phyloP scores from a whole-genome alignment of 2,329 filamentous ascomycete genomes.

The Aaosphaeria pasadenensis region DNA sequence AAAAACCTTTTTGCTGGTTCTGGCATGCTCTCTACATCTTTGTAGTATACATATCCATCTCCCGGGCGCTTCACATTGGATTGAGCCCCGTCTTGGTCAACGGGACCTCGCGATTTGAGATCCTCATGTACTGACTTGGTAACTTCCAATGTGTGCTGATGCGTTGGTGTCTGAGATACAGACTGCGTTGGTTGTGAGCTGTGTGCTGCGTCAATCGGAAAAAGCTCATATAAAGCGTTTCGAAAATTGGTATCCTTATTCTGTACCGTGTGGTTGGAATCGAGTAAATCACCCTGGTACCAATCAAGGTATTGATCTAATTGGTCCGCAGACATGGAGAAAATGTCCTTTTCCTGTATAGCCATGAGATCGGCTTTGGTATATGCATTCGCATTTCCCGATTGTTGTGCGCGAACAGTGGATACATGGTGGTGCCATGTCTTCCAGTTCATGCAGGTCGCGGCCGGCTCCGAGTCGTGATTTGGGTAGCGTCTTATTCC shows the following conservation, averaged over 20 bases:
- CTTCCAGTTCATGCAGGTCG: constrained; percentile 67
- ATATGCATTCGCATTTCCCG: constrained; percentile 11
- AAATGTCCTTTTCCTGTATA: constrained; percentile 61
- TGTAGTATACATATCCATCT: constrained; percentile 49
- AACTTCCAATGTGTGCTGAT: constrained; percentile 18
- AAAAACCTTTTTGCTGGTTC: constrained; percentile 48
- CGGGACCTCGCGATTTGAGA: constrained; percentile 38
- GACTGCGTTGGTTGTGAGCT: neutral
- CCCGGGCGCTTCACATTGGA: constrained; percentile 42
- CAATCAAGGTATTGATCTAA: constrained; percentile 77
- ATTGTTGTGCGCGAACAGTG: constrained; percentile 1
- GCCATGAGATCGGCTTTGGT: constrained; percentile 47
- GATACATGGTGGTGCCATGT: constrained; percentile 54
- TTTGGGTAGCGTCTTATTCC: constrained; percentile 50
- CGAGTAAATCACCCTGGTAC: constrained; percentile 67
- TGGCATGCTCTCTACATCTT: constrained; percentile 46
- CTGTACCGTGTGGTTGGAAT: constrained; percentile 15
- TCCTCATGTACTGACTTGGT: constrained; percentile 43
- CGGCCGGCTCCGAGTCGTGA: constrained; percentile 54
- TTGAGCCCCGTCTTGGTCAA: constrained; percentile 33
- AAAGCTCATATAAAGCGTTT: constrained; percentile 40
- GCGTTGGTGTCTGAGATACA: constrained; percentile 21
- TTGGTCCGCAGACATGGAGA: constrained; percentile 58
- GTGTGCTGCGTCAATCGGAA: constrained; percentile 29
- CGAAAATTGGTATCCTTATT: constrained; percentile 42